Base-by-base conservation (phyloP, 306 rosid species). In the Senna tora region DNA sequence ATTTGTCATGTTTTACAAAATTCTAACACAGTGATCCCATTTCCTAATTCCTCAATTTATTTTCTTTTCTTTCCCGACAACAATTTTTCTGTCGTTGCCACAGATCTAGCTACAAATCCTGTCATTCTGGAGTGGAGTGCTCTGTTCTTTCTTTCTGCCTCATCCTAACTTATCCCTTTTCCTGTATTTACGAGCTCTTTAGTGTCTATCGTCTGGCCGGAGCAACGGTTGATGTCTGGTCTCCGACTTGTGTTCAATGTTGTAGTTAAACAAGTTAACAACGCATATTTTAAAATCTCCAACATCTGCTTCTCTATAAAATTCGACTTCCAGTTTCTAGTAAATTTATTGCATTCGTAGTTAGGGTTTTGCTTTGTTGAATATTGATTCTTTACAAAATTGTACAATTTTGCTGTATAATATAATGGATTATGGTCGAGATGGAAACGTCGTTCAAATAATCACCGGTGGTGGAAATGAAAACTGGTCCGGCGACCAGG, bases 361-460 rank as follows among this genome's bases (percentile, higher is more conserved):
- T 56, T 79, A 72, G 87, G 91, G 84, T 84, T 84, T 77, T 71
- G 14, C 54, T 41, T 42, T 20, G 14, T 70, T 19, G 28, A 17
- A 25, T 41, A 2, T 1, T 6, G 0, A 10, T n/a, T n/a, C n/a
- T n/a, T n/a, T n/a, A n/a, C 4, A 28, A 71, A 6, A 28, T 25
- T 57, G 43, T 55, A 8, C 55, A 16, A 28, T 28, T 67, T 55
- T 36, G 25, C 14, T 1, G 9, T 11, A 22, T 30, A 6, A 38
- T 52, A n/a, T 45, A 28, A 94, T 95, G 99, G 97, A 90, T 79
- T 89, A 86, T 53, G 65, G 69, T 43, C 74, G 92, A 49, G 96
- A 90, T 13, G 77, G 90, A 30, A 91, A 85, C 79, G 97, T 84
- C 33, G 97, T 95, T 13, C 99, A 95, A 66, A 87, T 91, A 55